Percentiles rank a stretch among this genome's conserved stretches.
Evolutionary conservation across 345 rosid genomes (phyloP).

Genomic region (Melastoma malabathricum): DNA sequence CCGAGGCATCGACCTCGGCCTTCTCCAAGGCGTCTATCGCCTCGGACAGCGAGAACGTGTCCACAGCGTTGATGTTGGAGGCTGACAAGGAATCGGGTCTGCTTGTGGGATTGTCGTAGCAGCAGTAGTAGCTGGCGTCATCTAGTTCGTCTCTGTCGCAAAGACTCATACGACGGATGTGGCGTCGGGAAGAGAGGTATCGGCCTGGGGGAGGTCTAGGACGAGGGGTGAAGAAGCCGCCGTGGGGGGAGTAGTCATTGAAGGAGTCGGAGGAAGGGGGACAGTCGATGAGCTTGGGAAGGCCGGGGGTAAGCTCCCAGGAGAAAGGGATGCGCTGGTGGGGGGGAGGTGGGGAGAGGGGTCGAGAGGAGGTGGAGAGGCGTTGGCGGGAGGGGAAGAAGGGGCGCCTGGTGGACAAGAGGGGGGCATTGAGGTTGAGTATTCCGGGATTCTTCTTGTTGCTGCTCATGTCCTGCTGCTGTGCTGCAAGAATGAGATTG

Average conservation of each 20-base stretch:
- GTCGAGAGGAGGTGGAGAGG: constrained; percentile 64
- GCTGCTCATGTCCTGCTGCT: neutral
- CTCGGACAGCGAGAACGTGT: constrained; percentile 61
- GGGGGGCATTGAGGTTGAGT: constrained; percentile 61
- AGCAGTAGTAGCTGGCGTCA: neutral
- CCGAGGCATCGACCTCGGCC: constrained; percentile 15
- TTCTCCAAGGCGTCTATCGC: constrained; percentile 67
- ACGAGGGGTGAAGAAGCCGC: constrained; percentile 63
- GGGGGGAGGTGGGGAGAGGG: no score
- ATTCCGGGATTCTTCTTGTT: constrained; percentile 22
- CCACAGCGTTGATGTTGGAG: constrained; percentile 19
- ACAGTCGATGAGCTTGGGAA: no score
- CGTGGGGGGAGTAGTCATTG: neutral
- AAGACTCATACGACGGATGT: no score
- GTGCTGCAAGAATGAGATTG: no score
- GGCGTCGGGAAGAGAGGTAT: no score
- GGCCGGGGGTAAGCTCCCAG: constrained; percentile 81
- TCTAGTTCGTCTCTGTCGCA: no score
- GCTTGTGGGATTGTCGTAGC: neutral
- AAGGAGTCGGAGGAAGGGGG: no score
- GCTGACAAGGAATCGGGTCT: neutral
- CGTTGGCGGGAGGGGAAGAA: constrained; percentile 78
- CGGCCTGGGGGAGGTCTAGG: constrained; percentile 61
- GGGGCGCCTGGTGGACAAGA: constrained; percentile 57
- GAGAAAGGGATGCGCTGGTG: constrained; percentile 45